These are phyloP conservation scores for Neurospora intermedia DNA, from an alignment of 495 filamentous ascomycete species.

Conservation along the genomic window DNA sequence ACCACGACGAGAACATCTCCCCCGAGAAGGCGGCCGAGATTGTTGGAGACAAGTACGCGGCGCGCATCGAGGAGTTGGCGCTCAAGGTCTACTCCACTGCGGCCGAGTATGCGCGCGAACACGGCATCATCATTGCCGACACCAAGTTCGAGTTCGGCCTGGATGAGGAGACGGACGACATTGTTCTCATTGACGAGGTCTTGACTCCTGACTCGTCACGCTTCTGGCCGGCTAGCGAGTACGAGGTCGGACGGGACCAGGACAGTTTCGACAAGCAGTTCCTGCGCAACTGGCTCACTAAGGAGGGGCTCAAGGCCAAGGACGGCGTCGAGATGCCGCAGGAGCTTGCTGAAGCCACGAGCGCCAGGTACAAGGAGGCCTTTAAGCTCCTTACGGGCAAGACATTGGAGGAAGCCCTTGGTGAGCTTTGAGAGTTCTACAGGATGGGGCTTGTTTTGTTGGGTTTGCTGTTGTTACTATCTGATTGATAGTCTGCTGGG, in stretches of 20 bases:
- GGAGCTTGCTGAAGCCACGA: slow-evolving; percentile 54
- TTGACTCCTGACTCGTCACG: slow-evolving; percentile 75
- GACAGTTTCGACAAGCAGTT: slow-evolving; percentile 86
- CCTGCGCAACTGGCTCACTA: slow-evolving; percentile 74
- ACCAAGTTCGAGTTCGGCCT: slow-evolving; percentile 52
- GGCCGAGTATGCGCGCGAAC: slow-evolving; percentile 58
- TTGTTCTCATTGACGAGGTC: slow-evolving; percentile 87
- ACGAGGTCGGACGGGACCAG: slow-evolving; percentile 64
- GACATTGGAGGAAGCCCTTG: slow-evolving; percentile 30
- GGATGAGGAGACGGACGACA: slow-evolving; percentile 60
- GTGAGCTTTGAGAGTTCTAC: slow-evolving; percentile 2
- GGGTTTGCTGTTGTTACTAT: background rate
- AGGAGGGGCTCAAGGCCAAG: slow-evolving; percentile 56
- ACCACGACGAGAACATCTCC: slow-evolving; percentile 86
- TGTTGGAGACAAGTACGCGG: slow-evolving; percentile 65
- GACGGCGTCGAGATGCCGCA: slow-evolving; percentile 56
- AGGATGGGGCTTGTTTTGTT: background rate
- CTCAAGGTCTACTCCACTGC: slow-evolving; percentile 65
- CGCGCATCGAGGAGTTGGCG: slow-evolving; percentile 59
- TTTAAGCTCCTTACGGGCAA: slow-evolving; percentile 33
- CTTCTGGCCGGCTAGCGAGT: slow-evolving; percentile 74
- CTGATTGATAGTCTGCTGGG: background rate
- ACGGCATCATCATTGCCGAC: slow-evolving; percentile 80
- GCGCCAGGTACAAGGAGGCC: slow-evolving; percentile 36
- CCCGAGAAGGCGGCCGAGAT: slow-evolving; percentile 57